Evolutionary conservation across 2,329 filamentous ascomycete species (phyloP).

Genomic region (Cytospora piceicola): DNA sequence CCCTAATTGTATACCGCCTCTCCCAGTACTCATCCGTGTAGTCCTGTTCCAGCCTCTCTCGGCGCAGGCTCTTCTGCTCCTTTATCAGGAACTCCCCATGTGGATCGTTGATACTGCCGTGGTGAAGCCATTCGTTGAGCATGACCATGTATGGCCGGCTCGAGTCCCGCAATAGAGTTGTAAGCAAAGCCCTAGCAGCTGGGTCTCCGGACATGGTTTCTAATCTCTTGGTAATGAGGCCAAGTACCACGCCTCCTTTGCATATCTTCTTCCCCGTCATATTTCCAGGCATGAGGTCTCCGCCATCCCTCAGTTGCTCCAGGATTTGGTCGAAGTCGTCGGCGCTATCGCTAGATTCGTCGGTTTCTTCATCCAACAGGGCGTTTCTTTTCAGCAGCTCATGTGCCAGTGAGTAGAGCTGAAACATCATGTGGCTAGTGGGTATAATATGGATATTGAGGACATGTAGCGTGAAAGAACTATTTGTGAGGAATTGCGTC

Average conservation of each 20-base stretch:
- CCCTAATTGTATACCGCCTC: constrained; percentile 91
- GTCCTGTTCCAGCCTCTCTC: constrained; percentile 89
- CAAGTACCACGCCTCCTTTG: constrained; percentile 95
- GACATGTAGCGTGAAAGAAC: constrained; percentile 88
- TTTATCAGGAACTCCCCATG: constrained; percentile 94
- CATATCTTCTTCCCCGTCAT: constrained; percentile 89
- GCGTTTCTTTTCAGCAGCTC: constrained; percentile 89
- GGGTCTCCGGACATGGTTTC: constrained; percentile 94
- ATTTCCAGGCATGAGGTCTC: constrained; percentile 76
- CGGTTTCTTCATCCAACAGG: constrained; percentile 78
- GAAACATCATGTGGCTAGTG: constrained; percentile 87
- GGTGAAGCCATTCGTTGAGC: constrained; percentile 98
- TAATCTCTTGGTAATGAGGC: constrained; percentile 80
- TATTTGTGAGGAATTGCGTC: constrained; percentile 86
- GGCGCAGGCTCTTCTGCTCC: constrained; percentile 91
- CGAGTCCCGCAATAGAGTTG: constrained; percentile 80
- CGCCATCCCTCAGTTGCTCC: constrained; percentile 84
- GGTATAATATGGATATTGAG: constrained; percentile 90
- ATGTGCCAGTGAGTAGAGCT: constrained; percentile 84
- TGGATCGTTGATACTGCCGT: constrained; percentile 91
- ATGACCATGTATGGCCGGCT: constrained; percentile 96
- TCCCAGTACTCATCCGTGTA: constrained; percentile 99
- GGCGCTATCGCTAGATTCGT: constrained; percentile 71
- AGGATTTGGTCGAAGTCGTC: constrained; percentile 93
- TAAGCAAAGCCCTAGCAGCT: constrained; percentile 79